Conservation (phyloP, 2,329 filamentous ascomycete genomes). For the Pseudonectria foliicola region DNA sequence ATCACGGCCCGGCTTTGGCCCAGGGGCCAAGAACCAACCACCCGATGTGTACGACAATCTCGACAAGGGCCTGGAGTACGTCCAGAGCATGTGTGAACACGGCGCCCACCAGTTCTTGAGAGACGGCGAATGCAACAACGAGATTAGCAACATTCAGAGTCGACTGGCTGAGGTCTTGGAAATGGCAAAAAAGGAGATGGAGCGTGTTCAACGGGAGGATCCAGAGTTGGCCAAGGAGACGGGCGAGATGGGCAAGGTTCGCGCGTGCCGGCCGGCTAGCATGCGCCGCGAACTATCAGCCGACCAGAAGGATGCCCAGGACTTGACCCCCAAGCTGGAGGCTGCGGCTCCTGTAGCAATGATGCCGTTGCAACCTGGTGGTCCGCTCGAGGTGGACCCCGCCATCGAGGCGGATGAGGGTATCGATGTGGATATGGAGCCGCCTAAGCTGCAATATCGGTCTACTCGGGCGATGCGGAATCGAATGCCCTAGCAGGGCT, state of each 20-base stretch:
- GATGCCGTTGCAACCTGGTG: slow-evolving; percentile 9
- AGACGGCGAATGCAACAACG: slow-evolving; percentile 74
- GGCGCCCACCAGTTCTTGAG: slow-evolving; percentile 87
- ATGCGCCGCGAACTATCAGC: slow-evolving; percentile 40
- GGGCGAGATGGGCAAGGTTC: slow-evolving; percentile 33
- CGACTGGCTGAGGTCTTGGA: slow-evolving; percentile 58
- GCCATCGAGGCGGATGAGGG: slow-evolving; percentile 36
- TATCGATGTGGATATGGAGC: slow-evolving; percentile 30
- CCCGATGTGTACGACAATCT: slow-evolving; percentile 61
- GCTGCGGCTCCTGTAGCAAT: slow-evolving; percentile 10
- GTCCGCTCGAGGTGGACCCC: slow-evolving; percentile 27
- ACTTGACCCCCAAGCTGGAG: slow-evolving; percentile 18
- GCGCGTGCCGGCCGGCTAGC: slow-evolving; percentile 45
- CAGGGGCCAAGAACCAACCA: slow-evolving; percentile 16
- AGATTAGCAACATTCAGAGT: slow-evolving; percentile 62
- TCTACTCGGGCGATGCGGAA: slow-evolving; percentile 34
- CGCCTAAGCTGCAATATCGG: slow-evolving; percentile 35
- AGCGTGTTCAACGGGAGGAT: slow-evolving; percentile 47
- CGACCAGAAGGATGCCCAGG: slow-evolving; percentile 23
- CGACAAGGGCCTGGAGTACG: slow-evolving; percentile 71
- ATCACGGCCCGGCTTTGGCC: slow-evolving; percentile 18
- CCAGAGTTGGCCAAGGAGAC: slow-evolving; percentile 34
- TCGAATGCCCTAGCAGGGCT: slow-evolving; percentile 21
- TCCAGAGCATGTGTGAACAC: slow-evolving; percentile 75
- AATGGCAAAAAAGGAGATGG: slow-evolving; percentile 52